Conservation (phyloP, 2,329 filamentous ascomycete genomes). For the Volutella citrinella region DNA sequence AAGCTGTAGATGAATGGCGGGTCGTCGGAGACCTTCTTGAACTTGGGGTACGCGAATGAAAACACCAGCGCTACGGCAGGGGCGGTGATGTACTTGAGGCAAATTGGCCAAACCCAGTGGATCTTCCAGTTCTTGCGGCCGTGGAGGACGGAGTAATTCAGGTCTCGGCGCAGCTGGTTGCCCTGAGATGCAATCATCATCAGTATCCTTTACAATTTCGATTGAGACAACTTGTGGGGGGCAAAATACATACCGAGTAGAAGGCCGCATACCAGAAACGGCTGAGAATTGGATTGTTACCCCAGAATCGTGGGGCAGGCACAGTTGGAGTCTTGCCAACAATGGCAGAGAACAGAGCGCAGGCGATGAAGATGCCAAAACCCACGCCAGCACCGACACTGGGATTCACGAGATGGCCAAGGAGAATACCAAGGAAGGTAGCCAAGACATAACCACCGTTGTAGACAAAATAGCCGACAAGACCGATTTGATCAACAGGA, state of each 20-base stretch:
- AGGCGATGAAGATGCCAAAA: constrained; percentile 44
- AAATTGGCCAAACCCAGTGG: constrained; percentile 41
- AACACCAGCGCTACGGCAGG: constrained; percentile 45
- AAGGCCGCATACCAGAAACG: constrained; percentile 49
- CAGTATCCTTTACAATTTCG: too few relatives aligned
- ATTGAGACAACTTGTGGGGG: fast-evolving
- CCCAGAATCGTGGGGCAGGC: constrained; percentile 41
- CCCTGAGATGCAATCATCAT: constrained; percentile 35
- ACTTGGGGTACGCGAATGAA: constrained; percentile 42
- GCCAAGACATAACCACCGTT: constrained; percentile 47
- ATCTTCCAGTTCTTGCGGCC: constrained; percentile 50
- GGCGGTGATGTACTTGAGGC: constrained; percentile 42
- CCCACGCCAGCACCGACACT: constrained; percentile 44
- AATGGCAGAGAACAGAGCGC: constrained; percentile 31
- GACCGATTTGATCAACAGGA: constrained; percentile 39
- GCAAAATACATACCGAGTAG: constrained; percentile 44
- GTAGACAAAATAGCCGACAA: constrained; percentile 37
- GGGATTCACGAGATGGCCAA: constrained; percentile 42
- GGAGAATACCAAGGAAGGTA: constrained; percentile 43
- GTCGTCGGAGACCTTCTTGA: constrained; percentile 8
- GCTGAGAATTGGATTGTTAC: constrained; percentile 30
- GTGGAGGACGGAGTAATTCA: constrained; percentile 45
- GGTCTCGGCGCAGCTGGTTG: constrained; percentile 49
- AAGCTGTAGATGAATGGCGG: constrained; percentile 19
- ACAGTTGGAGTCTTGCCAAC: constrained; percentile 37